These are phyloP conservation scores for Balamuthia mandrillaris DNA, from an alignment of 208 protist genomes.

Conservation along the genomic window DNA sequence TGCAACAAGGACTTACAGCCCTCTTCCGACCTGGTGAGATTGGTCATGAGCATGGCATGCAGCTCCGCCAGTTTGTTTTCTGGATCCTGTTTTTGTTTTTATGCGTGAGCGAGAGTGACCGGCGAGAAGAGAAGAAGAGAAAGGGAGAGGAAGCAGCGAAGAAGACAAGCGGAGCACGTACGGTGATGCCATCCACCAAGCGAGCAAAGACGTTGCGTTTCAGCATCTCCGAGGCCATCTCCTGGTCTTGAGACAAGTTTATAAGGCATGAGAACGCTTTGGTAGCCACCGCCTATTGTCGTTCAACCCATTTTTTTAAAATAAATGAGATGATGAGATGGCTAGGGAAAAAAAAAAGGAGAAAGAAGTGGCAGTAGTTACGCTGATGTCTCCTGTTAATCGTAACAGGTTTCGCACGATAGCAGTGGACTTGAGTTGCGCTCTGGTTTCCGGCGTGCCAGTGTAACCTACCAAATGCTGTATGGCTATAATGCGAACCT, in stretches of 20 bases:
- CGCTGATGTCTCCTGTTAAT: constrained; percentile 8
- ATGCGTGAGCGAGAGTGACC: no score
- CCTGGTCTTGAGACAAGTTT: constrained; percentile 29
- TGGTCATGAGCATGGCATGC: constrained; percentile 2
- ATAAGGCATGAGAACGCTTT: constrained; percentile 34
- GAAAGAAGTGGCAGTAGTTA: not conserved
- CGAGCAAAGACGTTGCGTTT: not conserved
- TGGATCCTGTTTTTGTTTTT: not conserved
- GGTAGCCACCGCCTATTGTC: not conserved
- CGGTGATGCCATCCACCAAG: not conserved
- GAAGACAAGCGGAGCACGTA: not conserved
- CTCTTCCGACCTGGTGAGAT: constrained; percentile 20
- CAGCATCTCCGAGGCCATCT: not conserved
- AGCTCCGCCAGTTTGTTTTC: constrained; percentile 32
- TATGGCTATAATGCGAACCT: constrained; percentile 34
- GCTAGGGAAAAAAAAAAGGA: not conserved
- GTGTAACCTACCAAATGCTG: constrained; percentile 13
- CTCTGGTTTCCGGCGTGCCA: not conserved
- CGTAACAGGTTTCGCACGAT: constrained; percentile 6
- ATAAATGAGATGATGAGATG: not conserved
- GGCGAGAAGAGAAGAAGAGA: no score
- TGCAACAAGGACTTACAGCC: constrained; percentile 21
- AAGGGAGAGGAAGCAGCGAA: not conserved
- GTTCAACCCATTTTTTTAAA: not conserved
- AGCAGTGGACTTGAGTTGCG: not conserved